phyloP scores from a whole-genome alignment of 345 rosid genomes.

The Jatropha curcas region DNA sequence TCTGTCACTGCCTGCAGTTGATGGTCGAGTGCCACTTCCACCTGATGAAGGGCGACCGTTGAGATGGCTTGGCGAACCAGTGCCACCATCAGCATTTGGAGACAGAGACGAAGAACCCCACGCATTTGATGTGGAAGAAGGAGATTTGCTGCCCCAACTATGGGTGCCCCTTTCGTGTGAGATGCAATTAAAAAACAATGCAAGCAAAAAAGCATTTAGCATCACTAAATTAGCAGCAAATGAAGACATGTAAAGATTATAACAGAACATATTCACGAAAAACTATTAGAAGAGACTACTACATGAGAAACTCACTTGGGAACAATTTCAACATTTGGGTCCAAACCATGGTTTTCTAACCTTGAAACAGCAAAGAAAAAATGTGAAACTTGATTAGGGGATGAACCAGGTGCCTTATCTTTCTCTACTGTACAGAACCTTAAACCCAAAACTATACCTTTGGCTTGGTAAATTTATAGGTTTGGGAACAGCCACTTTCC shows the following conservation, averaged over 20 bases:
- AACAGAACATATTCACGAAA: neutral
- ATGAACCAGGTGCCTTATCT: neutral
- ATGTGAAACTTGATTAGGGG: neutral
- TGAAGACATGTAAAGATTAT: neutral
- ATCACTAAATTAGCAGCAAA: neutral
- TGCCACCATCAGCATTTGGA: constrained; percentile 69
- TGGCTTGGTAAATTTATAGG: constrained; percentile 99
- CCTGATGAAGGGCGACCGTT: constrained; percentile 95
- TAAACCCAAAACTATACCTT: constrained; percentile 48
- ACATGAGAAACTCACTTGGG: constrained; percentile 75
- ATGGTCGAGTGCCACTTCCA: constrained; percentile 90
- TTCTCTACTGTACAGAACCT: neutral
- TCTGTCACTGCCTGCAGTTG: constrained; percentile 88
- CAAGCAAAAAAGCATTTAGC: neutral
- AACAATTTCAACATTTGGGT: constrained; percentile 95
- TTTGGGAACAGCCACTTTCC: constrained; percentile 95
- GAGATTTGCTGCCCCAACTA: constrained; percentile 89
- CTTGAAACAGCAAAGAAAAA: constrained; percentile 45
- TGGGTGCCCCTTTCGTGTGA: constrained; percentile 65
- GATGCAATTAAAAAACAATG: constrained; percentile 9
- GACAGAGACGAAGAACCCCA: constrained; percentile 82
- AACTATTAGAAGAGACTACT: constrained; percentile 1
- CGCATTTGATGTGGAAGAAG: constrained; percentile 71
- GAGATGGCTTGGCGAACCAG: constrained; percentile 74
- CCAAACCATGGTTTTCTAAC: constrained; percentile 96